Evolutionary conservation across 1,139 yeast genomes (phyloP).

Genomic region (Pichia sp.): DNA sequence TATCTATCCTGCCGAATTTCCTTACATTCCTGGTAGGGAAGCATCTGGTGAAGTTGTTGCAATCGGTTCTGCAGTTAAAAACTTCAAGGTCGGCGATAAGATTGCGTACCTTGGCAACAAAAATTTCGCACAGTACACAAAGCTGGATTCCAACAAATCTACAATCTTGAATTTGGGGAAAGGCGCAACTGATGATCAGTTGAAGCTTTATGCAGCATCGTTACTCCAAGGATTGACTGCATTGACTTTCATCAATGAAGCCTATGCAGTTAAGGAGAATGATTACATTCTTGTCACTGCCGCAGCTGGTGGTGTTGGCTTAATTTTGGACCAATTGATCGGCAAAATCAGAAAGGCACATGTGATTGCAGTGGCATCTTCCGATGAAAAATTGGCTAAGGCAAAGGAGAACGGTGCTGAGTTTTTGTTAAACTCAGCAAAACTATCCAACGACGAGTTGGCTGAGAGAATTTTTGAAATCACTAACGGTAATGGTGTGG

Average conservation of each 20-base stretch:
- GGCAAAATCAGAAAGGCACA: conserved; percentile 59
- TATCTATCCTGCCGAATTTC: conserved; percentile 56
- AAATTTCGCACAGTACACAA: conserved; percentile 73
- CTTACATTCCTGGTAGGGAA: conserved; percentile 75
- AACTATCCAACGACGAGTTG: conserved; percentile 46
- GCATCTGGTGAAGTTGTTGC: conserved; percentile 74
- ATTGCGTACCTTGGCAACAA: conserved; percentile 52
- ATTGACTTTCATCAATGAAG: conserved; percentile 59
- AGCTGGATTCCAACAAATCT: conserved; percentile 35
- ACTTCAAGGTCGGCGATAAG: conserved; percentile 64
- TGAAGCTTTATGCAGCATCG: conserved; percentile 56
- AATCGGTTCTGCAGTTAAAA: conserved; percentile 56
- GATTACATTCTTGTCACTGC: conserved; percentile 80
- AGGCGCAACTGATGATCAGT: conserved; percentile 42
- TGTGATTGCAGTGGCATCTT: conserved; percentile 80
- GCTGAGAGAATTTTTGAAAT: conserved; percentile 56
- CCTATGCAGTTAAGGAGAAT: conserved; percentile 61
- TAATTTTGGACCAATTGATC: conserved; percentile 61
- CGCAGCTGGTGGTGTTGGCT: conserved; percentile 94
- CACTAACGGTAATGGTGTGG: conserved; percentile 70
- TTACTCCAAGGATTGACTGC: conserved; percentile 79
- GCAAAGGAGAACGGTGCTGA: conserved; percentile 77
- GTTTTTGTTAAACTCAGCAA: conserved; percentile 52
- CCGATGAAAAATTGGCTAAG: conserved; percentile 55
- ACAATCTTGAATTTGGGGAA: conserved; percentile 48